Base-by-base conservation (phyloP, 805 yeast genomes). In the Ogataea sp. region DNA sequence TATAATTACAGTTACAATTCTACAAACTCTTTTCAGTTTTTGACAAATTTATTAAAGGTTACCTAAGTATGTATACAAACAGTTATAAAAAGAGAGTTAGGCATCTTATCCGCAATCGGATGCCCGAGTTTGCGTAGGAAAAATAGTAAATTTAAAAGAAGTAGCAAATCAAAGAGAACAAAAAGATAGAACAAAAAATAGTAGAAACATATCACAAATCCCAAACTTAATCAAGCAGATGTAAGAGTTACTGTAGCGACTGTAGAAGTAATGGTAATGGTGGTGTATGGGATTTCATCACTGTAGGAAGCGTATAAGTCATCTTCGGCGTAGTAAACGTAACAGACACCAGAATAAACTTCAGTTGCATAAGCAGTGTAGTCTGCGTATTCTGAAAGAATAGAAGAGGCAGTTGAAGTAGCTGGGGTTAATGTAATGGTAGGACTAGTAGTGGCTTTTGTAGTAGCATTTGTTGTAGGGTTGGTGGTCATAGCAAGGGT, bases 401-500 rank as follows among this genome's bases (percentile, higher is more conserved):
- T 4, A 6, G 23, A 6, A 20, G 37, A 20, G 14, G 31, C 24
- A 15, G 43, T 23, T 23, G 43, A 32, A 4, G 44, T 40, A 9
- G 44, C 24, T 13, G 42, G 23, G 4, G 43, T 32, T 3, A 47
- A 35, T 20, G 43, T 37, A 14, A 33, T 21, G 4, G 45, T 15
- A 2, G 47, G 30, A 10, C 45, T 32, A 8, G 44, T 11, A n/a
- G 45, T 36, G 3, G 47, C 26, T 4, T 38, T 15, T n/a, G 43
- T 32, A 11, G 71, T 60, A 29, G 67, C 56, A 3, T 72, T 60
- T n/a, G n/a, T n/a, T n/a, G n/a, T n/a, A n/a, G n/a, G n/a, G n/a
- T n/a, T n/a, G n/a, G n/a, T n/a, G 6, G 58, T 46, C 41, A 54
- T 52, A 23, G 73, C 43, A 52, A n/a, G n/a, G 6, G 58, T 46